Evolutionary conservation across 177 flowering plant species (phyloP).

Genomic region (Vitis hybrid): DNA sequence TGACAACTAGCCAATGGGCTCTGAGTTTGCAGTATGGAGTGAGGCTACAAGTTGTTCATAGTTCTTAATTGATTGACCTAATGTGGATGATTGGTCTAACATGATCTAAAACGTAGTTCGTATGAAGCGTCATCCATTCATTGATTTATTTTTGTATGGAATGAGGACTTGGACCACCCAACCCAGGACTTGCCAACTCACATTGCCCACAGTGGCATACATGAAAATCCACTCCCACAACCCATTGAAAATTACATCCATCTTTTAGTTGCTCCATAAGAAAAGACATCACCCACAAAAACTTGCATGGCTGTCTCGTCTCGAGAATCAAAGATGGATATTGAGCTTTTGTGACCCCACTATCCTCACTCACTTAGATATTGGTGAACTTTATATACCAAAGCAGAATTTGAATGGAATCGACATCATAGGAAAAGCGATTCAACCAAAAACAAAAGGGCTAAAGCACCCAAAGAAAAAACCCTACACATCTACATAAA

Average conservation of each 20-base stretch:
- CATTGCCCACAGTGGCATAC: neutral
- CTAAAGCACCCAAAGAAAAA: neutral
- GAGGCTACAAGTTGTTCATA: too few relatives aligned
- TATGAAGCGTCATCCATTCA: too few relatives aligned
- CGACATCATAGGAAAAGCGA: constrained; percentile 8
- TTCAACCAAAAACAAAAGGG: neutral
- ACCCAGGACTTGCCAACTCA: too few relatives aligned
- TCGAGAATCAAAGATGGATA: constrained; percentile 10
- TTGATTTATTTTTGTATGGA: too few relatives aligned
- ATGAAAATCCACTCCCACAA: neutral
- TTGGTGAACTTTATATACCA: constrained; percentile 5
- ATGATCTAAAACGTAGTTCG: too few relatives aligned
- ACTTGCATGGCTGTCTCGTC: constrained; percentile 12
- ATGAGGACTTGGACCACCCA: too few relatives aligned
- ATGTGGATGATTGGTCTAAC: too few relatives aligned
- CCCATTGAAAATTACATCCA: too few relatives aligned
- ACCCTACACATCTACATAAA: neutral
- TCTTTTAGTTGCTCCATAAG: neutral
- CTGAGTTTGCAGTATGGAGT: too few relatives aligned
- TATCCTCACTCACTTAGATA: neutral
- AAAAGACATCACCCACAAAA: constrained; percentile 19
- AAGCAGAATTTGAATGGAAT: constrained; percentile 11
- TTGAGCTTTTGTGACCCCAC: constrained; percentile 5
- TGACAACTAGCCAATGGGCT: too few relatives aligned
- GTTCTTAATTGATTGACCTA: too few relatives aligned